Evolutionary conservation across 2,329 filamentous ascomycete species (phyloP).

Genomic region (Anisogramma anomala): DNA sequence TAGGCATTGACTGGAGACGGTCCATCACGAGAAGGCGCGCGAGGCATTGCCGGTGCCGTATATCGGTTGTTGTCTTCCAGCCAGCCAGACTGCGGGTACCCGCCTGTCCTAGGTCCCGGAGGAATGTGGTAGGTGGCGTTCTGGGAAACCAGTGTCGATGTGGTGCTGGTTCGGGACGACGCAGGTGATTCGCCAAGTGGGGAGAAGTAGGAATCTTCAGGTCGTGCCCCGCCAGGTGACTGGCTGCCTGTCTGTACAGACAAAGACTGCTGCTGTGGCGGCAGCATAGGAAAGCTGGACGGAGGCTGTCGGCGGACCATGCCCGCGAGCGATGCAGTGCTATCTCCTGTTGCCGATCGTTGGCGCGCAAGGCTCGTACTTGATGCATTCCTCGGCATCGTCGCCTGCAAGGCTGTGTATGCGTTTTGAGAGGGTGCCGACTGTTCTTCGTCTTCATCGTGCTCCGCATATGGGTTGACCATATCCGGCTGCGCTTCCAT

Average conservation of each 20-base stretch:
- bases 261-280: conserved; percentile 44
- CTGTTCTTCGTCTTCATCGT: conserved; percentile 52
- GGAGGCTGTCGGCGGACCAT: conserved; percentile 48
- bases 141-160: conserved; percentile 57
- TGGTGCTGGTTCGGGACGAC: conserved; percentile 62
- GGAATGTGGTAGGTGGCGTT: conserved; percentile 55
- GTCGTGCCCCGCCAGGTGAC: conserved; percentile 49
- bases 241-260: conserved; percentile 52
- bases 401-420: conserved; percentile 24
- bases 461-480: conserved; percentile 69
- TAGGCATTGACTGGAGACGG: conserved; percentile 53
- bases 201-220: conserved; percentile 86
- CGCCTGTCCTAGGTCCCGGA: conserved; percentile 59
- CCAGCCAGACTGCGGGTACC: conserved; percentile 56
- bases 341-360: conserved; percentile 65
- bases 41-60: conserved; percentile 76
- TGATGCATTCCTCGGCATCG: conserved; percentile 56
- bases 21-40: conserved; percentile 68
- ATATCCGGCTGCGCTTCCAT: conserved; percentile 57
- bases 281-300: conserved; percentile 56
- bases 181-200: conserved; percentile 70
- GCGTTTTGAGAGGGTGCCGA: conserved; percentile 16
- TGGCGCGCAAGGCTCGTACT: conserved; percentile 64
- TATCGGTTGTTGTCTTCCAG: conserved; percentile 69
- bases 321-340: conserved; percentile 44